Evolutionary conservation across 1,284 basidiomycete genomes (phyloP), one percentile per base, ranked within the genome.

Genomic region (Trametes versicolor): DNA sequence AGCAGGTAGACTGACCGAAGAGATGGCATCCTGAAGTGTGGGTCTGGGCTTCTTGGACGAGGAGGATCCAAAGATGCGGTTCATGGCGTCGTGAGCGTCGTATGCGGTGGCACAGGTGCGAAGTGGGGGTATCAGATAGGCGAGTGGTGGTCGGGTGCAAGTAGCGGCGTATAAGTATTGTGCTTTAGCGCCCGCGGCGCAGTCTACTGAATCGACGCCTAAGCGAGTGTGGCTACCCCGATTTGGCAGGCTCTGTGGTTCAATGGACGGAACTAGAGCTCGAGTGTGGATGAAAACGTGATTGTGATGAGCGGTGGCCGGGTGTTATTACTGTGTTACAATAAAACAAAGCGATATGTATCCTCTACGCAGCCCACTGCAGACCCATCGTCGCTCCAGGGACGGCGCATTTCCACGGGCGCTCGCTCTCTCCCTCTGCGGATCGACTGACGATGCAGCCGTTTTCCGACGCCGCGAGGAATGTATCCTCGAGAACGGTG

Each of bases 1-100:
- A 17, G 27, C 50, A 17, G 34, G 21, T 3, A 5, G 27, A 80
- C 90, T 78, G 73, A 95, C 94, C 67, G 95, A 91, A 48, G 87
- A 79, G 73, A 99, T 98, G 19, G 97, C 98, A 82, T 99, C 96
- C 67, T 92, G 89, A 7, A 99, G 86, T 2, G 85, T 85, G 0
- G 97, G 90, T 74, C 96, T 95, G 41, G 96, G 93, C 75, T 97
- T 99, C 78, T 91, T 93, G 78, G 86, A 86, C 21, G 85, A 71
- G 8, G 92, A 90, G 1, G 84, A 75, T 43, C 95, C 95, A 79
- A 96, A 96, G 74, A 96, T 92, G 62, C 92, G 86, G 74, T 94
- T 93, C 92, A 94, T 94, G 36, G 12, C 43, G 50, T 54, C 50
- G 64, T 57, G 7, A 13, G 39, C 70, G 70, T 79, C 70, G 70